Base-by-base conservation (phyloP, 495 filamentous ascomycete genomes). In the Margaritispora aquatica region DNA sequence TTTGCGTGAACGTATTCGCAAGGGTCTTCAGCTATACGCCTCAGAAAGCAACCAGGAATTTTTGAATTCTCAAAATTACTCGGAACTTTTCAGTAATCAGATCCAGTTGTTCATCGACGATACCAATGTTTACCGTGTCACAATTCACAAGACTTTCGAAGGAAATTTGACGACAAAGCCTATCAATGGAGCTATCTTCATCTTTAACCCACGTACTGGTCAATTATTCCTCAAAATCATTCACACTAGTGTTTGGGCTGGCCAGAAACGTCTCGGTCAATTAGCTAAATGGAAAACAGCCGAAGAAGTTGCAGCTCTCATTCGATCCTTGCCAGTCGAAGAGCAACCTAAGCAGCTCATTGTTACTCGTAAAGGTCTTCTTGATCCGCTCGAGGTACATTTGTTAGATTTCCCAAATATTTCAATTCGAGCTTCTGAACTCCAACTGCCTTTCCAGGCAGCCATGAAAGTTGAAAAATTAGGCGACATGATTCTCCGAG, bases 381-480 rank as follows among this genome's bases (percentile, higher is more conserved):
- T 99, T 29, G 95, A 99, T 82, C 95, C 95, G 51, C 83, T 99
- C 7, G 95, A 99, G 72, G 95, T 99, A 31, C 95, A 97, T 66
- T 73, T 99, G 62, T 83, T 99, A 21, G 95, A 99, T 71, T 99
- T 99, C 80, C 95, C 95, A 44, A 99, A 99, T 68, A 99, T 99
- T 61, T 96, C 93, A 10, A 99, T 99, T 63, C 90, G 95, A 64
- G 95, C 95, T 41, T 99, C 95, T 0, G 95, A 99, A 75, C 76
- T 99, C 57, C 95, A 99, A 73, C 76, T 99, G 59, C 95, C 95
- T 4, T 99, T 99, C 88, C 95, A 99, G 71, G 95, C 95, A 48
- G 95, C 95, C 2, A 99, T 99, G 95, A 99, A 97, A 79, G 92
- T 99, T 38, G 95, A 99, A 74, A 97, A 97, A 71, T 80, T 99